These are phyloP conservation scores for Aspergillus awamori DNA, from an alignment of 2,329 filamentous ascomycete genomes.

Conservation along the genomic window DNA sequence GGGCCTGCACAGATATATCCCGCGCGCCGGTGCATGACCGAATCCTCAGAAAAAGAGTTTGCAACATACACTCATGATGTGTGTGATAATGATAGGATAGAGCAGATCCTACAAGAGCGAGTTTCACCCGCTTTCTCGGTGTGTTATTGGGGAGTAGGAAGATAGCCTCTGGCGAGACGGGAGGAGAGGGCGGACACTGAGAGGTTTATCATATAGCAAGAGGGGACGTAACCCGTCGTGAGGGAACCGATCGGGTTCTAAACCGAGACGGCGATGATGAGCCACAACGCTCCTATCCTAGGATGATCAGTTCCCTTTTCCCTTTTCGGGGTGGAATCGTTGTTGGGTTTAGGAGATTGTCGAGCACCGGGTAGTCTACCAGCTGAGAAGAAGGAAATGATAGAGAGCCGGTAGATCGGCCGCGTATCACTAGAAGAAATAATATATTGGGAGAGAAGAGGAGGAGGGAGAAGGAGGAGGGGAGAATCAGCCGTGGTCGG, in stretches of 20 bases:
- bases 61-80: constrained; percentile 23
- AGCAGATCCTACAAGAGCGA: neutral
- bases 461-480: neutral
- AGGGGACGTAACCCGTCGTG: neutral
- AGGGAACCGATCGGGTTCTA: neutral
- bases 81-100: neutral
- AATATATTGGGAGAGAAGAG: constrained; percentile 1
- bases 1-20: neutral
- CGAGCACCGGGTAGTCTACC: neutral
- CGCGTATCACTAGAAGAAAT: constrained; percentile 1
- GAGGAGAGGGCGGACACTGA: neutral
- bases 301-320: neutral
- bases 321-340: neutral
- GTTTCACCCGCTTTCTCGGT: neutral
- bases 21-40: neutral
- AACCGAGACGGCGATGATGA: neutral
- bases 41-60: neutral
- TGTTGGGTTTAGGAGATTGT: neutral
- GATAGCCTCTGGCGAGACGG: neutral
- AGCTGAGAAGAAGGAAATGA: neutral
- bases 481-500: neutral
- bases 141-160: neutral
- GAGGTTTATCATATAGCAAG: constrained; percentile 3
- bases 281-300: neutral
- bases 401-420: neutral